Base-by-base conservation (phyloP, 2,329 filamentous ascomycete species). In the Nemania abortiva region DNA sequence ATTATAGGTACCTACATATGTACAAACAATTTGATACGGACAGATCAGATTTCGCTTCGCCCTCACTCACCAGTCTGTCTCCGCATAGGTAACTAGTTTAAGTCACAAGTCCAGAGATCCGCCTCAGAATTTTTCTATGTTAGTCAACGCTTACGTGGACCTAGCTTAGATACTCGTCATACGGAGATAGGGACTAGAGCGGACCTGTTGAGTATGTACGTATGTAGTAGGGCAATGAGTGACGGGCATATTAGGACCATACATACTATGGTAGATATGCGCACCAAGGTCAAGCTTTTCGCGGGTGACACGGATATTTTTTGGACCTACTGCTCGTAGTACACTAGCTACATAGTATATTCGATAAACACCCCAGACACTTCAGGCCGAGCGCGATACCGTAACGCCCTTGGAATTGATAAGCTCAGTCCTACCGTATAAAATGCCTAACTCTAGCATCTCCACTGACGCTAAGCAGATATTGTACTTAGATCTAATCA, bases 81-180 rank as follows among this genome's bases (percentile, higher is more conserved):
- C 42, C 9, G 9, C 4, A 47, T 47, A 5, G 4, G 9, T 20
- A 47, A 15, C 11, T n/a, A 45, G 2, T 15, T 27, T 27, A 27
- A 39, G 37, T 39, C 39, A 9, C n/a, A n/a, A 47, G 42, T 47
- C 18, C 6, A 47, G 6, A 47, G 42, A 18, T 18, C 42, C 42
- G 42, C 42, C 6, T 47, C 18, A 20, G 5, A 18, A 10, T 47
- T 9, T 47, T 22, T 18, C 24, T 27, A 27, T 5, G 24, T 47
- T 47, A 47, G 42, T 6, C 42, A 47, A n/a, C n/a, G 42, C 42
- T 47, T 47, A 47, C 42, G 42, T 47, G n/a, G 42, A 20, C n/a
- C 2, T 47, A 47, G 42, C 42, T 20, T 47, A 18, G 24, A 2
- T 37, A 37, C 6, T 20, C 42, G 18, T 42, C 39, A 11, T 42